A percentile compares a stretch with the other conserved stretches of the same genome.
phyloP scores from a whole-genome alignment of 371 early-diverging fungal species.

The Mortierella sp. region DNA sequence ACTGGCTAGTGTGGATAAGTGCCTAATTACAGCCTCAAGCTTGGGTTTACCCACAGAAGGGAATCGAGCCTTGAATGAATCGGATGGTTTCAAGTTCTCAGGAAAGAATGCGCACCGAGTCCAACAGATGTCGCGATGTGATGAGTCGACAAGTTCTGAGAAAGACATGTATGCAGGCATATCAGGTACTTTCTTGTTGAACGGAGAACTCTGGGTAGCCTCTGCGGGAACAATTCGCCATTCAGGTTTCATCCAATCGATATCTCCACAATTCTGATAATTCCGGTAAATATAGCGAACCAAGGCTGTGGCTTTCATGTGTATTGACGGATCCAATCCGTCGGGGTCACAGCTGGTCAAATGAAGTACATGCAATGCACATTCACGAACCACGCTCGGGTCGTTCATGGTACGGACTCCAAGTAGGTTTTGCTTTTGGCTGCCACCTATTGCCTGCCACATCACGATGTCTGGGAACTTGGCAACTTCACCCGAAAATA shows the following conservation, averaged over 20 bases:
- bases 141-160: not conserved
- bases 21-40: not conserved
- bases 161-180: slow-evolving; percentile 22
- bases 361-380: slow-evolving; percentile 18
- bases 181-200: not conserved
- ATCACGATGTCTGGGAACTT: slow-evolving; percentile 1
- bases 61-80: not conserved
- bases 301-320: not conserved
- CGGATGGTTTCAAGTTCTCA: slow-evolving; percentile 15
- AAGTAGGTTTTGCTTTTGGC: not conserved
- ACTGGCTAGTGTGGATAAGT: slow-evolving; percentile 14
- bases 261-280: not conserved
- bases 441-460: not conserved
- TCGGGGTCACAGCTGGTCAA: not conserved
- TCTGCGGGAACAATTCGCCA: slow-evolving; percentile 34
- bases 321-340: not conserved
- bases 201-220: not conserved
- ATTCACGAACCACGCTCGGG: slow-evolving; percentile 5
- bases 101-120: slow-evolving; percentile 37
- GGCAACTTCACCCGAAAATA: not conserved
- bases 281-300: slow-evolving; percentile 18
- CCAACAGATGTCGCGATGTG: slow-evolving; percentile 13
- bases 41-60: not conserved
- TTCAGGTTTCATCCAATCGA: slow-evolving; percentile 23
- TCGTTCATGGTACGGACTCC: not conserved